Evolutionary conservation across 768 basidiomycete genomes (phyloP), one percentile per base, ranked within the genome.

Genomic region (Podaxis mareebaensis): DNA sequence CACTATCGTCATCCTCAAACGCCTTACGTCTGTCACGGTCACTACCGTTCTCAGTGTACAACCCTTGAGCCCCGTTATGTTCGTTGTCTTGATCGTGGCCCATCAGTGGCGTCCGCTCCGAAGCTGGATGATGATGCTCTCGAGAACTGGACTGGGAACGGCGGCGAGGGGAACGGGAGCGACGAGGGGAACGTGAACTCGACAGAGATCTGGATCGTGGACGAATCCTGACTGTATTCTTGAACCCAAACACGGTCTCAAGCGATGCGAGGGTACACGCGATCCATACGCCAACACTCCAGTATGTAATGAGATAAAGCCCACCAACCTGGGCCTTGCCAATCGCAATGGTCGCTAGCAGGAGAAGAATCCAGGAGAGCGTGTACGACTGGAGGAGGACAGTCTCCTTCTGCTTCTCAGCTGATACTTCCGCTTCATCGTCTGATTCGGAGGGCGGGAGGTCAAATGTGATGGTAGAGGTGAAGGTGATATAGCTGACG

Each of bases 341-440:
- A 36, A 86, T 69, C 15, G 76, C 67, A 36, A 82, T 69, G 1
- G 86, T 88, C 8, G 81, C 77, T 7, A 78, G 60, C 4, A 89
- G 70, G 10, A 89, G 80, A 2, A 86, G 66, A 3, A 83, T 53
- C 84, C 87, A 91, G 5, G 84, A 81, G 49, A 90, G 72, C 26
- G 79, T 66, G 62, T 88, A 86, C 5, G 78, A 70, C 64, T 89
- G 85, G 20, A 84, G 67, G 17, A 85, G 73, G 33, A 83, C 69
- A 2, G 80, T 79, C 40, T 77, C 74, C 64, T 83, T 85, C 66
- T 85, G 83, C 24, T 77, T 76, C 26, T 79, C 77, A 42, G 58
- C 44, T 15, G 54, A 58, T 15, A 52, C 26, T 39, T 57, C 60
- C 4, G 64, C 57, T 1, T 30, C 39, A 26, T 68, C 62, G 22